phyloP scores from a whole-genome alignment of 129 eudicot genomes.

The Heracleum sosnowskyi region DNA sequence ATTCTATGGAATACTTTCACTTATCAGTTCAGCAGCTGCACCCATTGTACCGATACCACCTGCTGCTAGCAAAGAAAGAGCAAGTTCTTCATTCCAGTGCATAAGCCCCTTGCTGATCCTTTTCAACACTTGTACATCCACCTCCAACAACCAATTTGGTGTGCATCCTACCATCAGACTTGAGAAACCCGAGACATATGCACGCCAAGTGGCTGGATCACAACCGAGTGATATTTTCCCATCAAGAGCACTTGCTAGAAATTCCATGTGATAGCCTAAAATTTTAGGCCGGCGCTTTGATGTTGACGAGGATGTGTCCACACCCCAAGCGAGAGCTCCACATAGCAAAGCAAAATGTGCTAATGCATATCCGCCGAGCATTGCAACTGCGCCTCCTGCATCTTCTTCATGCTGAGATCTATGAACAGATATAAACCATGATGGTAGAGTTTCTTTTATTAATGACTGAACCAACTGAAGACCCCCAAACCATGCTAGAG shows the following conservation, averaged over 20 bases:
- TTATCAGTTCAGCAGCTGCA: constrained; percentile 73
- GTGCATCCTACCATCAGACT: constrained; percentile 66
- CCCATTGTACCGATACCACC: constrained; percentile 90
- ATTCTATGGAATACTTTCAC: constrained; percentile 26
- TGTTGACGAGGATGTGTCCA: constrained; percentile 50
- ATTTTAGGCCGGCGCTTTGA: constrained; percentile 54
- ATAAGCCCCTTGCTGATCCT: constrained; percentile 68
- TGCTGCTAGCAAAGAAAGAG: constrained; percentile 50
- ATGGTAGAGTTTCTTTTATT: constrained; percentile 77
- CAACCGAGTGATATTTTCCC: constrained; percentile 96
- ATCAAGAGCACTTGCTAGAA: constrained; percentile 66
- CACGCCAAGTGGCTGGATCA: constrained; percentile 77
- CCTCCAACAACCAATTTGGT: constrained; percentile 69
- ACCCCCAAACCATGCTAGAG: constrained; percentile 78
- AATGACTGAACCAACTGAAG: constrained; percentile 63
- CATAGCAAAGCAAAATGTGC: constrained; percentile 70
- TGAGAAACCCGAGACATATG: constrained; percentile 66
- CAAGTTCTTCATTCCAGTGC: constrained; percentile 84
- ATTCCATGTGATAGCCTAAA: constrained; percentile 67
- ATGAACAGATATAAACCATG: constrained; percentile 84
- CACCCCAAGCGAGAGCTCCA: constrained; percentile 76
- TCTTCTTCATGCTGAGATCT: constrained; percentile 31
- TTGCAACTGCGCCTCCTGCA: constrained; percentile 38
- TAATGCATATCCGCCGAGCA: constrained; percentile 72
- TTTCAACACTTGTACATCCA: constrained; percentile 59